These are phyloP conservation scores for Dimargaris verticillata DNA, from an alignment of 192 early-diverging fungal genomes.

Conservation along the genomic window DNA sequence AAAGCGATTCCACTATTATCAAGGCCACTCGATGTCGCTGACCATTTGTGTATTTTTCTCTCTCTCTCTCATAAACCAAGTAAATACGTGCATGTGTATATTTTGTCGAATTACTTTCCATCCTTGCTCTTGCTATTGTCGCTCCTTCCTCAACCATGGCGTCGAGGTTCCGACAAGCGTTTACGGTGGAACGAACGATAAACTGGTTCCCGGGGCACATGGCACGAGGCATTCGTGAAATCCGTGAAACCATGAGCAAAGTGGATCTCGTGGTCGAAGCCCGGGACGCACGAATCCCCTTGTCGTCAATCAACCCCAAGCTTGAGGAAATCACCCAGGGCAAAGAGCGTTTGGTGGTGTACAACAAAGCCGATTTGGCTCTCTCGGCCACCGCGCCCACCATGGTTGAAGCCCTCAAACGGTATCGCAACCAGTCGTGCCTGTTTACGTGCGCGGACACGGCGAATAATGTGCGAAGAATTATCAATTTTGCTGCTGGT, in stretches of 20 bases:
- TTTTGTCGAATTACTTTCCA: too few relatives aligned
- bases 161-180: constrained; percentile 17
- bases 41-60: too few relatives aligned
- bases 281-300: constrained; percentile 83
- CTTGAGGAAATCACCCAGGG: constrained; percentile 48
- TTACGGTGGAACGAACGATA: constrained; percentile 43
- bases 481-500: background rate
- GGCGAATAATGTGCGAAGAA: background rate
- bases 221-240: constrained; percentile 60
- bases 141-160: too few relatives aligned
- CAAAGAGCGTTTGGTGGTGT: constrained; percentile 63
- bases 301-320: constrained; percentile 76
- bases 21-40: too few relatives aligned
- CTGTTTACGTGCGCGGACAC: background rate
- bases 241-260: constrained; percentile 46
- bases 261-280: constrained; percentile 85
- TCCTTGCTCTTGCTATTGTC: too few relatives aligned
- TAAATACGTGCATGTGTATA: too few relatives aligned
- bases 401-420: background rate
- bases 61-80: too few relatives aligned
- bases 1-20: too few relatives aligned
- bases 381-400: constrained; percentile 29
- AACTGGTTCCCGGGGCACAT: constrained; percentile 85
- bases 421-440: background rate
- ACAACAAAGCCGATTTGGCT: constrained; percentile 87